Conservation (phyloP, 2,329 filamentous ascomycete species). For the Fusarium sp. region DNA sequence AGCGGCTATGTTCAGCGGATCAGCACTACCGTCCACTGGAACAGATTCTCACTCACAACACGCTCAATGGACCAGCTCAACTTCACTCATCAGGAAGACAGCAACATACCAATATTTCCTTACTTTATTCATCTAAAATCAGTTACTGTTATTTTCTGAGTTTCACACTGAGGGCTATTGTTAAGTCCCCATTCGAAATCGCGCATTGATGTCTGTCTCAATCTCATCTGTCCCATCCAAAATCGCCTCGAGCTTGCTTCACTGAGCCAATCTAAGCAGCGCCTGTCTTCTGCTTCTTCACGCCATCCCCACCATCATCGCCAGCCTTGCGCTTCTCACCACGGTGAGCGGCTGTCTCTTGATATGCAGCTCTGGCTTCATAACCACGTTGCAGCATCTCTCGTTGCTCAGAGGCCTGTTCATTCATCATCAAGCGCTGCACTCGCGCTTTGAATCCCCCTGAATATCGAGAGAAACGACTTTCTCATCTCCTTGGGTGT, state of each 20-base stretch:
- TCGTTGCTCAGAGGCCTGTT: too few relatives aligned
- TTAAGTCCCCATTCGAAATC: too few relatives aligned
- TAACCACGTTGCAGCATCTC: too few relatives aligned
- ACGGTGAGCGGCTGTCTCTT: too few relatives aligned
- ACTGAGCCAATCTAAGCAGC: not conserved
- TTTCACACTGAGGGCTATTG: fast-evolving
- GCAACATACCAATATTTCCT: fast-evolving
- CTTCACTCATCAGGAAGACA: not conserved
- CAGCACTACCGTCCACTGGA: not conserved
- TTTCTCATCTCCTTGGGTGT: too few relatives aligned
- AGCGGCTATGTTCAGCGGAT: not conserved
- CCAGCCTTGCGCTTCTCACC: not conserved
- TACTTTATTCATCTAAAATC: fast-evolving
- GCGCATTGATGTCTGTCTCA: not conserved
- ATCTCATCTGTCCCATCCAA: not conserved
- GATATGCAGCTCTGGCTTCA: too few relatives aligned
- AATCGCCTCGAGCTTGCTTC: fast-evolving
- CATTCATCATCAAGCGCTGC: too few relatives aligned
- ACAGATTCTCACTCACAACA: fast-evolving
- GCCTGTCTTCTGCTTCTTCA: not conserved
- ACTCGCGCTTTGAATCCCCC: too few relatives aligned
- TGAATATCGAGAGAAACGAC: too few relatives aligned
- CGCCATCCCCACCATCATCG: not conserved
- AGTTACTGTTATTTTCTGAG: fast-evolving
- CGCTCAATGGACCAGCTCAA: not conserved